These are phyloP conservation scores for Fusarium hainanense DNA, from an alignment of 2,329 filamentous ascomycete genomes.

Conservation along the genomic window DNA sequence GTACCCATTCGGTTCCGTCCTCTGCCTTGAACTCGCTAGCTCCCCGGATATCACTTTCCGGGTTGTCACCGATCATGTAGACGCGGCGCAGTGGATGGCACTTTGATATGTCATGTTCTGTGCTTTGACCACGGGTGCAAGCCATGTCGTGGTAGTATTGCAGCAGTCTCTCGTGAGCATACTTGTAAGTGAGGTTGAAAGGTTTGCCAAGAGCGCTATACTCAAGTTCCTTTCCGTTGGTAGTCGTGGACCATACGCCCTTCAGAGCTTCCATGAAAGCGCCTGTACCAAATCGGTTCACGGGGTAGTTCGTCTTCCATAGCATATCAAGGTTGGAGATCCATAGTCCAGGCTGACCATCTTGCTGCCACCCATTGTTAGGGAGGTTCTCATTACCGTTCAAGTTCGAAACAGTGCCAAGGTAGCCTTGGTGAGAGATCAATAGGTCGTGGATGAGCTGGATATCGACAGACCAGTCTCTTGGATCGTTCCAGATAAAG, in stretches of 20 bases:
- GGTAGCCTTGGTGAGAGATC: slow-evolving; percentile 78
- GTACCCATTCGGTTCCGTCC: slow-evolving; percentile 78
- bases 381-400: slow-evolving; percentile 74
- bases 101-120: slow-evolving; percentile 22
- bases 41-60: slow-evolving; percentile 89
- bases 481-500: slow-evolving; percentile 93
- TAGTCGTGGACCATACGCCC: slow-evolving; percentile 81
- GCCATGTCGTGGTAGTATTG: slow-evolving; percentile 52
- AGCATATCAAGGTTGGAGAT: slow-evolving; percentile 92
- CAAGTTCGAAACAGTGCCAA: slow-evolving; percentile 81
- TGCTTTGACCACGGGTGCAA: slow-evolving; percentile 23
- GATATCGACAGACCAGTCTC: slow-evolving; percentile 93
- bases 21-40: slow-evolving; percentile 79
- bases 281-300: slow-evolving; percentile 90
- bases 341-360: slow-evolving; percentile 82
- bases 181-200: slow-evolving; percentile 79
- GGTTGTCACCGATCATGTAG: slow-evolving; percentile 95
- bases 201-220: slow-evolving; percentile 87
- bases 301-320: slow-evolving; percentile 87
- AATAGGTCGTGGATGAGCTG: slow-evolving; percentile 87
- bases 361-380: slow-evolving; percentile 83
- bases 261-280: slow-evolving; percentile 86
- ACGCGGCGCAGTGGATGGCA: slow-evolving; percentile 74
- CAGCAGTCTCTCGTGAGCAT: slow-evolving; percentile 79
- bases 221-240: slow-evolving; percentile 69